Base-by-base conservation (phyloP, 768 basidiomycete genomes). In the Phaeolepiota aurea region DNA sequence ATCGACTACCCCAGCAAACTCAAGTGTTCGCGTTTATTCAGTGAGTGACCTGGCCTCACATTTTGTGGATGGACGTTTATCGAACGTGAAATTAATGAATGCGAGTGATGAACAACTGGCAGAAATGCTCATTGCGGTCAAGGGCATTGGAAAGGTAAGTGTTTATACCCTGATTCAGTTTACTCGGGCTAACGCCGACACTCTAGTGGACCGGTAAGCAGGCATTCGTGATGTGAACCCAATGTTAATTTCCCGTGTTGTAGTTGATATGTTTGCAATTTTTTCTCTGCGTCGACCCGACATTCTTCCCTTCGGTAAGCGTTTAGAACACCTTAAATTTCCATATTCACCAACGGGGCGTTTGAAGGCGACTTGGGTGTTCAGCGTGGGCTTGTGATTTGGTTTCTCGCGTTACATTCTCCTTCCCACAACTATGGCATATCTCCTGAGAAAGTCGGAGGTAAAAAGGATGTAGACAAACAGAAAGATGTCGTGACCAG, bases 241-340 rank as follows among this genome's bases (percentile, higher is more conserved):
- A 35, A 37, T 48, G 34, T 32, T 42, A 40, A 31, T 38, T 38
- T 31, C 38, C n/a, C n/a, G n/a, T n/a, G n/a, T 39, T 40, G 42
- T 61, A 73, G 87, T 90, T n/a, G 82, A 91, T 51, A 93, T 93
- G 91, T 93, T 93, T 53, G 74, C 85, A 11, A 87, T 96, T 32
- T 94, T 93, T 59, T 83, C 87, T 2, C 65, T 92, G 21, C 72
- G 88, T 0, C 78, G 89, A 14, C 86, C 86, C 1, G 78, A 93
- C 55, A 83, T 96, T 40, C 68, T 93, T 18, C 61, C 65, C 36
- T 60, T 68, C 46, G 60, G 64, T 62, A 44, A 25, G 57, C 40
- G n/a, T n/a, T n/a, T n/a, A n/a, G n/a, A n/a, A n/a, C n/a, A n/a
- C n/a, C n/a, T n/a, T n/a, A n/a, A n/a, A n/a, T n/a, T n/a, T 25